A percentile compares a stretch with the other conserved stretches of the same genome.
These are phyloP conservation scores for Penicillium expansum DNA, from an alignment of 2,329 filamentous ascomycete species.

Conservation along the genomic window DNA sequence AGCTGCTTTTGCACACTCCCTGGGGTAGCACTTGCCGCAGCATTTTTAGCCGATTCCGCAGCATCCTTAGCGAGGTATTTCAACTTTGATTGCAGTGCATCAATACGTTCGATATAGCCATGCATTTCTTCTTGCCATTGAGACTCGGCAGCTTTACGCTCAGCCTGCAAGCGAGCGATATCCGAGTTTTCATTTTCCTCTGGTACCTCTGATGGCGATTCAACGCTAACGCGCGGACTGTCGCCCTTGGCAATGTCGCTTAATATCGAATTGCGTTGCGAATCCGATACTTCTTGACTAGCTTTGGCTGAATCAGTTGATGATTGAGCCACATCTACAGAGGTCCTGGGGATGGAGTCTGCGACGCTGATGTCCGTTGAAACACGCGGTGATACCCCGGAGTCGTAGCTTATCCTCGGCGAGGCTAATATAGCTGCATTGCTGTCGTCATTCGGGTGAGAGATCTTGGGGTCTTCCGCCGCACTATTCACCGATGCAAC, in stretches of 20 bases:
- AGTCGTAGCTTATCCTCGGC: slow-evolving; percentile 33
- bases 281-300: slow-evolving; percentile 9
- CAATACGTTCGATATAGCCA: slow-evolving; percentile 81
- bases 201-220: slow-evolving; percentile 14
- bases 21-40: slow-evolving; percentile 59
- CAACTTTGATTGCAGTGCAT: slow-evolving; percentile 86
- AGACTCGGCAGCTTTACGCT: slow-evolving; percentile 51
- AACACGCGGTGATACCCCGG: slow-evolving; percentile 18
- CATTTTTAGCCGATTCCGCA: slow-evolving; percentile 69
- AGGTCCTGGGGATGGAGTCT: slow-evolving; percentile 14
- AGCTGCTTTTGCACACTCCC: slow-evolving; percentile 74
- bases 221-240: slow-evolving; percentile 14
- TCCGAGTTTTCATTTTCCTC: slow-evolving; percentile 42
- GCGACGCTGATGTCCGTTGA: slow-evolving; percentile 27
- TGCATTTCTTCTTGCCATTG: slow-evolving; percentile 79
- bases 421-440: slow-evolving; percentile 9
- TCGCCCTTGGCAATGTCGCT: slow-evolving; percentile 17
- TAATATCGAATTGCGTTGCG: not conserved
- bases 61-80: slow-evolving; percentile 82
- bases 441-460: slow-evolving; percentile 10
- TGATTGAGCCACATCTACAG: slow-evolving; percentile 10
- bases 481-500: slow-evolving; percentile 22
- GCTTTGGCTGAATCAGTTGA: slow-evolving; percentile 1
- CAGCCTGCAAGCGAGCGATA: slow-evolving; percentile 49
- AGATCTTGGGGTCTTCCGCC: slow-evolving; percentile 22